A percentile compares a stretch with the other conserved stretches of the same genome.
These are phyloP conservation scores for Gossypium mustelinum DNA, from an alignment of 345 rosid genomes.

Conservation along the genomic window DNA sequence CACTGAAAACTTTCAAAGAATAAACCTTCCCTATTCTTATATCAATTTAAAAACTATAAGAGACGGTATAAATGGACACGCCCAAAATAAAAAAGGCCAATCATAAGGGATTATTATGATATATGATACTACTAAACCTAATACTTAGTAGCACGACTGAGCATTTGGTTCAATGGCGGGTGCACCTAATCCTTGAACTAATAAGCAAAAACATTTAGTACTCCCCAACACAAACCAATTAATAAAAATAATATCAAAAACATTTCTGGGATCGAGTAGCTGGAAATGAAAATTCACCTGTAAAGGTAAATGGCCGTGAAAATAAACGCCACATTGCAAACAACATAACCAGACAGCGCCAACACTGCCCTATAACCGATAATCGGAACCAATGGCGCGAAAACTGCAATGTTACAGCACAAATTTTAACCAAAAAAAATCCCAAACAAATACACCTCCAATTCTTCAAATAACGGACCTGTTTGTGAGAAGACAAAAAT, in stretches of 20 bases:
- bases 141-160: neutral
- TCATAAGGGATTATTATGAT: neutral
- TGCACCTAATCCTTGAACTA: neutral
- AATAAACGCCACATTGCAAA: constrained; percentile 64
- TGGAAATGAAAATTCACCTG: constrained; percentile 27
- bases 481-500: constrained; percentile 53
- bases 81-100: neutral
- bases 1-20: neutral
- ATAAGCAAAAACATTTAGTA: neutral
- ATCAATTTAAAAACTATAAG: neutral
- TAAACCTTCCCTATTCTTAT: neutral
- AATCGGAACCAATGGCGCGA: constrained; percentile 64
- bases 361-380: constrained; percentile 77
- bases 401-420: constrained; percentile 36
- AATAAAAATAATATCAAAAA: neutral
- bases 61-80: neutral
- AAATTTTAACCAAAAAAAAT: neutral
- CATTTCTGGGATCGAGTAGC: neutral
- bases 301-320: constrained; percentile 47
- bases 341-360: constrained; percentile 67
- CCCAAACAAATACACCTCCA: neutral
- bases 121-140: neutral
- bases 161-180: neutral
- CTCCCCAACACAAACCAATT: neutral
- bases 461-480: constrained; percentile 32